A percentile compares a stretch with the other conserved stretches of the same genome.
Evolutionary conservation across 768 basidiomycete species (phyloP).

Genomic region (Russula lepida): DNA sequence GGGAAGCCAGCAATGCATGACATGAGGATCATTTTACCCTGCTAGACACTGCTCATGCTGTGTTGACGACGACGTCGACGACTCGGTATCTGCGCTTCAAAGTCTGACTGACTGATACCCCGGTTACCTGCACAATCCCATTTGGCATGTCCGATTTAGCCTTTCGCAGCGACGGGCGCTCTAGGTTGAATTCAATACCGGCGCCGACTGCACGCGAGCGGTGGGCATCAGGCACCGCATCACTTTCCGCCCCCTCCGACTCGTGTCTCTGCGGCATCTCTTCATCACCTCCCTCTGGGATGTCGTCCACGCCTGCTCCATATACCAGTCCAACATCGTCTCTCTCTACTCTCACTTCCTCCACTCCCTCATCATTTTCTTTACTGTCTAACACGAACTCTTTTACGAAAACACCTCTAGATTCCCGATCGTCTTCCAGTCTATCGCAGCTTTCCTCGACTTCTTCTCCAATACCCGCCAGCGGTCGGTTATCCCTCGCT

Average conservation of each 20-base stretch:
- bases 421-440: neutral
- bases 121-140: neutral
- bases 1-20: too few species aligned
- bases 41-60: neutral
- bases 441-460: constrained; percentile 8
- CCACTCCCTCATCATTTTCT: neutral
- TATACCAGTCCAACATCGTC: neutral
- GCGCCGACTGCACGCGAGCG: constrained; percentile 1
- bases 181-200: constrained; percentile 12
- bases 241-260: neutral
- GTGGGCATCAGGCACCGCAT: neutral
- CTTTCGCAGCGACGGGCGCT: constrained; percentile 5
- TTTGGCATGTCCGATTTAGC: neutral
- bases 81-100: neutral
- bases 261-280: constrained; percentile 2
- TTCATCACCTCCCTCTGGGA: neutral
- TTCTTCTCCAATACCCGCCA: constrained; percentile 19
- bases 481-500: constrained; percentile 16
- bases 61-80: neutral
- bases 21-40: neutral
- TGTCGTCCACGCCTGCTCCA: neutral
- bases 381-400: constrained; percentile 1
- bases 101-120: neutral
- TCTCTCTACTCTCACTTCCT: constrained; percentile 6
- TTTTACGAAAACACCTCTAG: constrained; percentile 7